These are phyloP conservation scores for Cryptococcus sp. DNA, from an alignment of 1,284 basidiomycete genomes.

Conservation along the genomic window DNA sequence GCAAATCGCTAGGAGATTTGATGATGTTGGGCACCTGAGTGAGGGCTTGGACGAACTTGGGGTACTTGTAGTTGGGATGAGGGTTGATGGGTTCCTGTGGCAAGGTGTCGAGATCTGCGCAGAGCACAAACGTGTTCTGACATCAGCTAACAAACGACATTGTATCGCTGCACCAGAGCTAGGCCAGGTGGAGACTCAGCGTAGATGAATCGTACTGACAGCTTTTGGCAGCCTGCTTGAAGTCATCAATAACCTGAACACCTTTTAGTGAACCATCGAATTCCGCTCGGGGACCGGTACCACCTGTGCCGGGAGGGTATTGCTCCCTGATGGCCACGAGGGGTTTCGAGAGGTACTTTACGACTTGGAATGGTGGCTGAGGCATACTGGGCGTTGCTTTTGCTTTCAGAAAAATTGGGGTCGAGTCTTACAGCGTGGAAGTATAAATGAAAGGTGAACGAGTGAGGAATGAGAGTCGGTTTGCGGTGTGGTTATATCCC, in stretches of 20 bases:
- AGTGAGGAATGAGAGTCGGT: too few species aligned
- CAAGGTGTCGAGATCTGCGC: conserved; percentile 21
- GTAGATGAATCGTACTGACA: conserved; percentile 37
- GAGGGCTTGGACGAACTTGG: conserved; percentile 46
- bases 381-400: conserved; percentile 41
- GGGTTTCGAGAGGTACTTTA: conserved; percentile 46
- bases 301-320: conserved; percentile 52
- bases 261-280: conserved; percentile 47
- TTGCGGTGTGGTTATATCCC: too few species aligned
- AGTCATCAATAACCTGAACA: conserved; percentile 48
- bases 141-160: too few species aligned
- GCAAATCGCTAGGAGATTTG: conserved; percentile 47
- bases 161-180: too few species aligned
- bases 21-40: conserved; percentile 42
- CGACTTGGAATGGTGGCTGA: conserved; percentile 50
- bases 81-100: conserved; percentile 42
- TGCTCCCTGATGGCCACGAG: conserved; percentile 44
- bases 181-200: too few species aligned
- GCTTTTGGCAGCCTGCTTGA: conserved; percentile 36
- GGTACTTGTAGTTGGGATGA: conserved; percentile 51
- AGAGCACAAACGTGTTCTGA: neutral
- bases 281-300: conserved; percentile 46
- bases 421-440: too few species aligned
- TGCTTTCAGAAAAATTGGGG: neutral
- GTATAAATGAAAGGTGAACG: too few species aligned